Evolutionary conservation across 345 rosid genomes (phyloP).

Genomic region (Durio zibethinus): DNA sequence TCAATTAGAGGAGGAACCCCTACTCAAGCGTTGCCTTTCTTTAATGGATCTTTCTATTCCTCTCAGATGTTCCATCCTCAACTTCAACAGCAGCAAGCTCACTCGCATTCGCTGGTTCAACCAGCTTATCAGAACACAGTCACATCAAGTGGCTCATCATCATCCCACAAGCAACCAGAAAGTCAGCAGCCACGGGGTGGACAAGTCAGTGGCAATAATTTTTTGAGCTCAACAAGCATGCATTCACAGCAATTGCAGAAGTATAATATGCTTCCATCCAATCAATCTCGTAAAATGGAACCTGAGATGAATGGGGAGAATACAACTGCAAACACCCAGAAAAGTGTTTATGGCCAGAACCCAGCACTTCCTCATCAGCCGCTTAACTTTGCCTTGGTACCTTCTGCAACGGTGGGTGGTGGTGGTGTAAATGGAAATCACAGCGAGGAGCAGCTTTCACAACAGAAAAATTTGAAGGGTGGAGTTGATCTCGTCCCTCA

Average conservation of each 20-base stretch:
- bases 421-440: slow-evolving; percentile 17
- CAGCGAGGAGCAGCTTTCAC: slow-evolving; percentile 24
- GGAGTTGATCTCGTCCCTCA: slow-evolving; percentile 35
- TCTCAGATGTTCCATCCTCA: slow-evolving; percentile 52
- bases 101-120: slow-evolving; percentile 20
- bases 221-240: slow-evolving; percentile 26
- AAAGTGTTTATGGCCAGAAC: slow-evolving; percentile 38
- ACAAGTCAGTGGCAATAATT: slow-evolving; percentile 22
- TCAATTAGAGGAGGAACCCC: slow-evolving; percentile 37
- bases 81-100: slow-evolving; percentile 40
- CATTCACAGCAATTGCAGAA: slow-evolving; percentile 31
- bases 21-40: slow-evolving; percentile 42
- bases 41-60: slow-evolving; percentile 47
- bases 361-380: slow-evolving; percentile 34
- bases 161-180: slow-evolving; percentile 42
- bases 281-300: slow-evolving; percentile 40
- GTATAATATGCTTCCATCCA: slow-evolving; percentile 17
- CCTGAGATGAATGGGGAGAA: slow-evolving; percentile 33
- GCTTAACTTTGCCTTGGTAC: slow-evolving; percentile 40
- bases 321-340: slow-evolving; percentile 21
- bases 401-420: slow-evolving; percentile 23
- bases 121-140: slow-evolving; percentile 35
- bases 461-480: slow-evolving; percentile 28
- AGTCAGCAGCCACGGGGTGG: slow-evolving; percentile 25
- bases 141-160: slow-evolving; percentile 40